These are phyloP conservation scores for Phalaenopsis aphrodite DNA, from an alignment of 106 monocot species.

Conservation along the genomic window DNA sequence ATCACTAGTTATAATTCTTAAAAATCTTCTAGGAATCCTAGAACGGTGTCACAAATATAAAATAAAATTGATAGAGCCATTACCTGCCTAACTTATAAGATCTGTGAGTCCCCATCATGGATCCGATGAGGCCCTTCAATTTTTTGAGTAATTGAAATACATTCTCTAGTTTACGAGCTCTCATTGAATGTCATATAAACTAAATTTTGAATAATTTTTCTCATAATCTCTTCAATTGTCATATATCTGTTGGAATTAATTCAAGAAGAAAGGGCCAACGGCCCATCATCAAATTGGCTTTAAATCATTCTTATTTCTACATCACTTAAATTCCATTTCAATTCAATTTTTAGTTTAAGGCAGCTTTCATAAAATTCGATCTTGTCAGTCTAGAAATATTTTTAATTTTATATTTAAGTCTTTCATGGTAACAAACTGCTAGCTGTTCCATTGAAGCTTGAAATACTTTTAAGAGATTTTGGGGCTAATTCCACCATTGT, in stretches of 20 bases:
- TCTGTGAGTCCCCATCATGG: no score
- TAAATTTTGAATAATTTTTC: background rate
- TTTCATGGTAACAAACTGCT: background rate
- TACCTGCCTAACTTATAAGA: no score
- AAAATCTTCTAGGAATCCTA: no score
- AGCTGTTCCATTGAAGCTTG: background rate
- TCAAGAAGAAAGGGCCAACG: background rate
- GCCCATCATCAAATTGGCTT: background rate
- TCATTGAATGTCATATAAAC: no score
- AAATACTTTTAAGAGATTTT: no score
- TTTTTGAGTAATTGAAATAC: no score
- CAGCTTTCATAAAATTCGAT: background rate
- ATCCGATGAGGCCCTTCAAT: no score
- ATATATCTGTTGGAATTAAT: background rate
- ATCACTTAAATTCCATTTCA: background rate
- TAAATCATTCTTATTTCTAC: background rate
- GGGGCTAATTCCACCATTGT: no score
- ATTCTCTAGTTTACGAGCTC: no score
- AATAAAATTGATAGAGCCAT: no score
- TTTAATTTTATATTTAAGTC: background rate
- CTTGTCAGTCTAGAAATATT: background rate
- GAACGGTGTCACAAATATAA: no score
- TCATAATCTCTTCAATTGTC: background rate
- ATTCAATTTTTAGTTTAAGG: background rate
- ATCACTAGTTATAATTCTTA: no score